A percentile compares a stretch with the other conserved stretches of the same genome.
Conservation (phyloP, 257 asterid species). For the Fraxinus cuspidata region DNA sequence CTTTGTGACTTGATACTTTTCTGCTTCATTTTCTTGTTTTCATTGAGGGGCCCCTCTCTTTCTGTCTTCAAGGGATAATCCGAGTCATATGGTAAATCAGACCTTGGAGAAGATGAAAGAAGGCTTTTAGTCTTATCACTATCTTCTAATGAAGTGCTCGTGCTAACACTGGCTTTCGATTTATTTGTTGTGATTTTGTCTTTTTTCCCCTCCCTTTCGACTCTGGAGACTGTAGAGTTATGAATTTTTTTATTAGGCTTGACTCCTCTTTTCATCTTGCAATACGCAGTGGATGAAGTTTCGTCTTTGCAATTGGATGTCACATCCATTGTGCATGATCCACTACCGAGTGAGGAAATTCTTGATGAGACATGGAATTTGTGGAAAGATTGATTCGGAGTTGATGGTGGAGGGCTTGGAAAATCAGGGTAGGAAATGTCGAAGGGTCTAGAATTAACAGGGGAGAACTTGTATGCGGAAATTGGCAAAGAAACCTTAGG, state of each 20-base stretch:
- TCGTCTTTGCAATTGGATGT: constrained; percentile 7
- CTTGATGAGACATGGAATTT: constrained; percentile 30
- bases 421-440: constrained; percentile 3
- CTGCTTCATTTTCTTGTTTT: constrained; percentile 22
- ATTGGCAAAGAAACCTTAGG: too few relatives aligned
- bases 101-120: constrained; percentile 40
- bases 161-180: constrained; percentile 24
- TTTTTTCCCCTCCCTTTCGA: constrained; percentile 24
- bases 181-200: constrained; percentile 8
- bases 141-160: constrained; percentile 35
- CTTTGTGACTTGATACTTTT: constrained; percentile 25
- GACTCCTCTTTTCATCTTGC: constrained; percentile 12
- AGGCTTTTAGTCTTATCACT: constrained; percentile 41
- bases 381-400: constrained; percentile 40
- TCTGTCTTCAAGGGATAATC: constrained; percentile 7
- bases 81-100: constrained; percentile 31
- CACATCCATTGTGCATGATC: neutral
- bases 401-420: constrained; percentile 58
- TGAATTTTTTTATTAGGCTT: constrained; percentile 16
- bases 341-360: constrained; percentile 27
- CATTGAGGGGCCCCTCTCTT: constrained; percentile 10
- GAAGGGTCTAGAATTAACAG: too few relatives aligned
- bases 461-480: too few relatives aligned
- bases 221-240: constrained; percentile 41
- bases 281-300: constrained; percentile 15